phyloP scores from a whole-genome alignment of 345 rosid species.

The Luvunga scandens region DNA sequence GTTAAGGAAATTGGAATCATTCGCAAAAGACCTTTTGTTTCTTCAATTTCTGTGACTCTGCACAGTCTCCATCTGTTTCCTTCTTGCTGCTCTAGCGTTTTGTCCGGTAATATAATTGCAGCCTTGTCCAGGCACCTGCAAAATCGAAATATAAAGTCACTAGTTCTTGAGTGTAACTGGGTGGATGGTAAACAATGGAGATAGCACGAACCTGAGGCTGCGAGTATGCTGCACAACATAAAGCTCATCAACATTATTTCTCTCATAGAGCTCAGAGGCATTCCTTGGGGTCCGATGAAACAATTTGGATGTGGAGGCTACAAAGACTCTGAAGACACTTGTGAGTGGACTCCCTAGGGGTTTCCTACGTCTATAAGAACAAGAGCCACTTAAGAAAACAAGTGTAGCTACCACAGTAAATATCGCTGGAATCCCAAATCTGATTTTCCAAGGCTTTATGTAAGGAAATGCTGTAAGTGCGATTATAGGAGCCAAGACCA shows the following conservation, averaged over 20 bases:
- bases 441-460: constrained; percentile 33
- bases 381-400: constrained; percentile 27
- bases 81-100: constrained; percentile 25
- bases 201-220: constrained; percentile 22
- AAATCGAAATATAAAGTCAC: background rate
- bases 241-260: background rate
- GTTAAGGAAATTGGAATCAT: constrained; percentile 28
- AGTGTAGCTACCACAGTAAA: constrained; percentile 31
- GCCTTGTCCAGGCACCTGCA: constrained; percentile 38
- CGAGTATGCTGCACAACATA: constrained; percentile 18
- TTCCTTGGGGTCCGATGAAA: constrained; percentile 7
- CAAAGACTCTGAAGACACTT: constrained; percentile 29
- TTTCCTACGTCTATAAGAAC: constrained; percentile 11
- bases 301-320: constrained; percentile 31
- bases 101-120: constrained; percentile 28
- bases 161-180: too few relatives aligned
- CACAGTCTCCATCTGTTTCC: constrained; percentile 43
- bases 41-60: constrained; percentile 40
- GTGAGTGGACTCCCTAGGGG: constrained; percentile 37
- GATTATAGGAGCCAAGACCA: background rate
- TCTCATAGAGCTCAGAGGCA: constrained; percentile 25
- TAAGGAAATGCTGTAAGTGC: constrained; percentile 9
- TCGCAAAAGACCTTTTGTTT: constrained; percentile 26
- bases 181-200: background rate
- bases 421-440: constrained; percentile 36